Evolutionary conservation across 257 asterid species (phyloP).

Genomic region (Capsicum rhomboideum): DNA sequence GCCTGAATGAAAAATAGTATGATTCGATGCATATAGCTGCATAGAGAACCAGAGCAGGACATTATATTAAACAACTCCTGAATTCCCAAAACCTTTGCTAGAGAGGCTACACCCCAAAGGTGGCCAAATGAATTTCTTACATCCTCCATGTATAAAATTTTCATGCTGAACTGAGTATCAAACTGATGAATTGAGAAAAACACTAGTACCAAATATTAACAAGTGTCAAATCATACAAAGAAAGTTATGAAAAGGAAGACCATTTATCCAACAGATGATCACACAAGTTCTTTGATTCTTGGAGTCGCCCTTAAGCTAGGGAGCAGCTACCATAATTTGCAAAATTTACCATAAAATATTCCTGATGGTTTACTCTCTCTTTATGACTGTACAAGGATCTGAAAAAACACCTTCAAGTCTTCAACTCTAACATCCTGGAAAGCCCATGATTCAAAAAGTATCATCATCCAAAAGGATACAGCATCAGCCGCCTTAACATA

Average conservation of each 20-base stretch:
- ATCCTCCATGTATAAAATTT: background rate
- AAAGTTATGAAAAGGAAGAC: background rate
- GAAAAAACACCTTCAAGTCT: background rate
- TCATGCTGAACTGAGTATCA: background rate
- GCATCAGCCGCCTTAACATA: background rate
- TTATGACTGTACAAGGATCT: background rate
- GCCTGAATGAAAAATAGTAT: background rate
- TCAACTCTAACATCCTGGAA: background rate
- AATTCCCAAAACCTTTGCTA: background rate
- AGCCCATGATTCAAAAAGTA: background rate
- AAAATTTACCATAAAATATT: background rate
- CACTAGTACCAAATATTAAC: background rate
- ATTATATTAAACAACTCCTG: background rate
- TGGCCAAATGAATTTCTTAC: background rate
- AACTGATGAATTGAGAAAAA: background rate
- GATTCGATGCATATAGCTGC: background rate
- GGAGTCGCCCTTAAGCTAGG: background rate
- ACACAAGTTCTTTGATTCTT: background rate
- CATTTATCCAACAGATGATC: background rate
- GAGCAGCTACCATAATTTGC: background rate
- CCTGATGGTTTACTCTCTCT: background rate
- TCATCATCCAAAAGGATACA: background rate
- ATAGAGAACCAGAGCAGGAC: background rate
- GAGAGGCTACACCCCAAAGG: background rate
- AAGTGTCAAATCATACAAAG: background rate